Evolutionary conservation across 106 monocot genomes (phyloP), one percentile per base, ranked within the genome.

Genomic region (Apostasia shenzhenica): DNA sequence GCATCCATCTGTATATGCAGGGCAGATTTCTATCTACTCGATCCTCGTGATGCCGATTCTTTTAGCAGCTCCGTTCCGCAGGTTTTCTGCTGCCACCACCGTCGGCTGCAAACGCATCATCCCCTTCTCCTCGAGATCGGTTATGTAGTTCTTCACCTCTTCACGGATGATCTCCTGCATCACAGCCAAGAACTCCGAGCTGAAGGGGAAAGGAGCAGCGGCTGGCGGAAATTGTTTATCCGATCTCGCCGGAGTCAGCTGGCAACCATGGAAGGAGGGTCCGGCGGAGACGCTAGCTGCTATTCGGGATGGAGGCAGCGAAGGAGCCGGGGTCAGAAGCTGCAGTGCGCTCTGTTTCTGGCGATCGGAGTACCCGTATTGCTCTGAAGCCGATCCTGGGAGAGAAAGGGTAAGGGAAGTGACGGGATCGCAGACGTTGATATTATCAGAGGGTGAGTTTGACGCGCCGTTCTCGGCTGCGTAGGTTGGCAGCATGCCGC

Each of bases 341-440:
- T 42, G 0, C 8, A 39, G 14, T 3, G 39, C 26, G 3, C 11
- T 38, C 40, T 60, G 26, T 26, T 1, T 45, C 50, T n/a, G 3
- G 59, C 6, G 12, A 13, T 41, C 50, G 8, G 50, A 50, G 50
- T 1, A 50, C 57, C 51, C 7, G 5, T 6, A 13, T 14, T 6
- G 51, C 70, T 14, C 39, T 1, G 48, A 7, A 2, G 57, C 10
- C 38, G 61, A 72, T 48, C 77, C 77, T 0, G 82, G 82, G 26
- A 77, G 65, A 0, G 82, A 86, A 0, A 86, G 67, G 1, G 76
- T 70, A 8, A 86, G 81, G 1, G 72, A 78, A 1, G 85, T 86
- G 8, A 65, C 68, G 2, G 78, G 85, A 67, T 75, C 81, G 14
- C 42, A 8, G 12, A 1, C 39, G n/a, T 6, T 48, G 3, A 14